Conservation (phyloP, 2,329 filamentous ascomycete species). For the Fusarium sp. region DNA sequence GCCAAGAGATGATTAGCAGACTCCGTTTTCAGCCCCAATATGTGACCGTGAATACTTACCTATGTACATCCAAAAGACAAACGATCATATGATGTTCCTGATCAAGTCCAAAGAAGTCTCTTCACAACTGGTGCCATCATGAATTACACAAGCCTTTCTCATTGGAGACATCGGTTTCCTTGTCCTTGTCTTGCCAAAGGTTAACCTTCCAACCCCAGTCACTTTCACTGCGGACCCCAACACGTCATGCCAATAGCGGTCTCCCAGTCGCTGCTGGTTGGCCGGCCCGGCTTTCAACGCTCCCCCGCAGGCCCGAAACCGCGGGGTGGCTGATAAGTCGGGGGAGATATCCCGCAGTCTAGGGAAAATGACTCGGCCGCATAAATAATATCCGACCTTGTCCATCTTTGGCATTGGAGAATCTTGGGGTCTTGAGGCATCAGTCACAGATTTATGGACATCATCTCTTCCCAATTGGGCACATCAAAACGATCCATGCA, state of each 20-base stretch:
- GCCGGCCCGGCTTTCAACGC: conserved; percentile 3
- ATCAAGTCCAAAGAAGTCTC: background rate
- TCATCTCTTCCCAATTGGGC: background rate
- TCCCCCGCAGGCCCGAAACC: conserved; percentile 32
- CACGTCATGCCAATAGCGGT: conserved; percentile 29
- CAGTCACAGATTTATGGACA: background rate
- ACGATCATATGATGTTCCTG: background rate
- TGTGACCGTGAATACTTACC: background rate
- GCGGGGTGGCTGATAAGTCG: conserved; percentile 40
- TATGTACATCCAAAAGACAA: background rate
- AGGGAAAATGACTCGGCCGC: conserved; percentile 1
- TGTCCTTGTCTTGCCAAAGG: conserved; percentile 11
- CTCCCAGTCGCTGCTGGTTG: conserved; percentile 18
- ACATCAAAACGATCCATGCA: background rate
- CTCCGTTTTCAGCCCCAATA: background rate
- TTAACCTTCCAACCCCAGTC: background rate
- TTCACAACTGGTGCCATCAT: background rate
- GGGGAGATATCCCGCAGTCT: background rate
- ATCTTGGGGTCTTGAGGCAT: background rate
- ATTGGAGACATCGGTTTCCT: background rate
- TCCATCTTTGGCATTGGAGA: background rate
- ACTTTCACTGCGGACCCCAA: background rate
- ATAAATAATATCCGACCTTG: background rate
- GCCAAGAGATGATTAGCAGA: background rate
- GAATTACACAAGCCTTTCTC: background rate